Base-by-base conservation (phyloP, 2,329 filamentous ascomycete genomes). In the Nigrograna mackinnonii region DNA sequence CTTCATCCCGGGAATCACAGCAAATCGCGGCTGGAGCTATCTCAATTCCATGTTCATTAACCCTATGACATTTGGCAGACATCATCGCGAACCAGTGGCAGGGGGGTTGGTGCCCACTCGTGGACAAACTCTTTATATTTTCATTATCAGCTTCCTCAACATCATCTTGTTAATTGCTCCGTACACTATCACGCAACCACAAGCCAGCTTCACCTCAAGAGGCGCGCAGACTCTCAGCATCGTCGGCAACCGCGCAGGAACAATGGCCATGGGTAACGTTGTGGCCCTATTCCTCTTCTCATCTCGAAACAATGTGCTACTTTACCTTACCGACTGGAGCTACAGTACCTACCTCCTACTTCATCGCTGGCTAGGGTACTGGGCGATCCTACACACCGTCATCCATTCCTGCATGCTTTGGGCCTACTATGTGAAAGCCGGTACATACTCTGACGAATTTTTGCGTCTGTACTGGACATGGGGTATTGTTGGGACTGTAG, bases 311-410 rank as follows among this genome's bases (percentile, higher is more conserved):
- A 79, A 75, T 39, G n/a, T 79, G 3, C 63, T 78, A 0, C 64
- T 79, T 0, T 73, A 68, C 58, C 24, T 77, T 2, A 78, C 77
- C 5, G 68, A 75, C 49, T 79, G 76, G 75, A 71, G 65, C 1
- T 71, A 77, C 46, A 68, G 69, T 0, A 79, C 78, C 0, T 79
- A 69, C 39, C 46, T 79, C 3, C 55, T 79, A 0, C 58, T 79
- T 0, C 77, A 80, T 46, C 44, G 48, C 6, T 54, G 51, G 51
- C 28, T 54, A 22, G 51, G 75, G 1, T 58, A 68, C 17, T 61
- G 80, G 6, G 70, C 65, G 19, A 68, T 69, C 1, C 33, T 79
- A 0, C 68, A 82, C 35, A 73, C 70, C 1, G 54, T 71, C 6
- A 34, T 80, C 0, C 79, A 82, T 57, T 72, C 69, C 1, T 57